Percentiles rank a stretch among this genome's conserved stretches.
Conservation (phyloP, 2,329 filamentous ascomycete genomes). For the Colletotrichum sp. region DNA sequence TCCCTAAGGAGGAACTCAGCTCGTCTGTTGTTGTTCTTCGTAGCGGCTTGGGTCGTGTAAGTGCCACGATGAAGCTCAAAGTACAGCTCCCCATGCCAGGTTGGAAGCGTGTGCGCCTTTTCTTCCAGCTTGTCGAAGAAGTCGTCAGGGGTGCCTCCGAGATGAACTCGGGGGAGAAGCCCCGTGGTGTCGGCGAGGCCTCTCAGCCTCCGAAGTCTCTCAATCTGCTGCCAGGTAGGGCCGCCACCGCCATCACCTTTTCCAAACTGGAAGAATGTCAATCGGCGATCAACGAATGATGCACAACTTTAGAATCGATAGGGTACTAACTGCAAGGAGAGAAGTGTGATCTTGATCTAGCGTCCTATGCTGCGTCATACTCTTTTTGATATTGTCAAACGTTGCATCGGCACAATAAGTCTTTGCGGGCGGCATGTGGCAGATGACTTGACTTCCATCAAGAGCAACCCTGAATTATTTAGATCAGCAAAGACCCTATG, state of each 20-base stretch:
- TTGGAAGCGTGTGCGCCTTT: conserved; percentile 65
- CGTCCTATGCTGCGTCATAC: conserved; percentile 70
- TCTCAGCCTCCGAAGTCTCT: conserved; percentile 70
- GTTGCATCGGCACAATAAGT: conserved; percentile 71
- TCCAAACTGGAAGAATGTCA: conserved; percentile 49
- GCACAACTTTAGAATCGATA: not conserved
- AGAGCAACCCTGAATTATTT: conserved; percentile 50
- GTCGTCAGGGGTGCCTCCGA: conserved; percentile 69
- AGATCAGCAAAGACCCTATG: too few relatives aligned
- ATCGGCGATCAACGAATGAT: not conserved
- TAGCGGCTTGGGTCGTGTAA: conserved; percentile 73
- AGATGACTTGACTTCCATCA: conserved; percentile 72
- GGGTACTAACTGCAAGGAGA: conserved; percentile 53
- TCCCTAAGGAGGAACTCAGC: conserved; percentile 69
- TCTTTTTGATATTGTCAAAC: conserved; percentile 69
- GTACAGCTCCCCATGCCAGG: conserved; percentile 74
- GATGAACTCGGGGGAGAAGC: conserved; percentile 64
- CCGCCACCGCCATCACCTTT: conserved; percentile 74
- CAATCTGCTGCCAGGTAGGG: conserved; percentile 68
- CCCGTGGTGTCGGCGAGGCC: conserved; percentile 66
- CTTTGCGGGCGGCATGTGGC: conserved; percentile 71
- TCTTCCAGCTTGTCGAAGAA: conserved; percentile 68
- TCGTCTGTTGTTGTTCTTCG: conserved; percentile 70
- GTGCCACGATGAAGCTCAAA: conserved; percentile 73
- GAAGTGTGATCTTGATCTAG: conserved; percentile 70